phyloP scores from a whole-genome alignment of 768 basidiomycete genomes.

The Royoungia palumana region DNA sequence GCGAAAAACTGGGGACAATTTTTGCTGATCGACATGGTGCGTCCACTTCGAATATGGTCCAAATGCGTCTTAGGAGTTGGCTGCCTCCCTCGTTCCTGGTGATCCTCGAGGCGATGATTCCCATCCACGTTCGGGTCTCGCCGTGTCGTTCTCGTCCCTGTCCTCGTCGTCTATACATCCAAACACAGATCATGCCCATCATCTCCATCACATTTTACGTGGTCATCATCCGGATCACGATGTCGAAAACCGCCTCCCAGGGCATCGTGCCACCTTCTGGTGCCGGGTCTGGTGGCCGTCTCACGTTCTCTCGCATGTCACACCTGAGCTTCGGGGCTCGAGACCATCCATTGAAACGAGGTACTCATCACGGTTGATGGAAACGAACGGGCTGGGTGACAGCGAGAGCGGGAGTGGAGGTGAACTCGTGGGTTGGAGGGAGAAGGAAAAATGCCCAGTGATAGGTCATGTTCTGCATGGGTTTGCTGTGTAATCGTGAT shows the following conservation, averaged over 20 bases:
- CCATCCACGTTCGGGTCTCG: too few species aligned
- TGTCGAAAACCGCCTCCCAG: conserved; percentile 3
- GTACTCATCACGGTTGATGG: conserved; percentile 10
- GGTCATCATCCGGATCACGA: conserved; percentile 22
- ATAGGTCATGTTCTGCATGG: not conserved
- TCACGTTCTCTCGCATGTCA: not conserved
- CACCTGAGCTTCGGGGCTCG: not conserved
- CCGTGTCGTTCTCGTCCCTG: too few species aligned
- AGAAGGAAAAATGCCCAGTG: not conserved
- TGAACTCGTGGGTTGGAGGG: not conserved
- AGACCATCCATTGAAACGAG: conserved; percentile 3
- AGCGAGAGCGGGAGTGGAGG: not conserved
- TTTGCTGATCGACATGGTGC: conserved; percentile 25
- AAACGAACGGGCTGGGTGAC: not conserved
- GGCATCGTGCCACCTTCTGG: not conserved
- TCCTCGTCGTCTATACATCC: not conserved
- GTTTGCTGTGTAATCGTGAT: not conserved
- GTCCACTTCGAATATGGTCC: not conserved
- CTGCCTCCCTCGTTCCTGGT: too few species aligned
- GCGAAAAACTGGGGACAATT: conserved; percentile 16
- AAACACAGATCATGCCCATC: conserved; percentile 19
- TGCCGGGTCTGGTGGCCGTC: not conserved
- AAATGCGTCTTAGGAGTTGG: not conserved
- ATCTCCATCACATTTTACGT: conserved; percentile 27
- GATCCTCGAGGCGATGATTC: too few species aligned